These are phyloP conservation scores for Tuber brumale DNA, from an alignment of 495 filamentous ascomycete genomes.

Conservation along the genomic window DNA sequence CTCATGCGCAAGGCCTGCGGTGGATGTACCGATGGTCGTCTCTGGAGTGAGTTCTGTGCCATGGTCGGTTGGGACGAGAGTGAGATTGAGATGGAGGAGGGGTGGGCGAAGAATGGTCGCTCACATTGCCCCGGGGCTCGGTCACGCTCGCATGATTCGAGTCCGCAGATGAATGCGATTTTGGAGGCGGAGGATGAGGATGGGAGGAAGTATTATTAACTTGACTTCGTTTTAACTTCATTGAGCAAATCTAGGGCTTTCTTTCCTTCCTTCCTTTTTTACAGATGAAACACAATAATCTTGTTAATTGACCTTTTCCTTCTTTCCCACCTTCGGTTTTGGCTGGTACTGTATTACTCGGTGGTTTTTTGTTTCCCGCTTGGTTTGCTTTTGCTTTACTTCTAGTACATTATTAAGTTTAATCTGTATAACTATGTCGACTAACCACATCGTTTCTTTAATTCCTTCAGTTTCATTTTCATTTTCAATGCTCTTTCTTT, in stretches of 20 bases:
- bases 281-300: not conserved
- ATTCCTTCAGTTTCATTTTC: not conserved
- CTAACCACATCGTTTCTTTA: not conserved
- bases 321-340: not conserved
- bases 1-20: constrained; percentile 28
- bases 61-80: constrained; percentile 38
- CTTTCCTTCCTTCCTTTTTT: not conserved
- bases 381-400: not conserved
- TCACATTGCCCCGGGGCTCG: constrained; percentile 20
- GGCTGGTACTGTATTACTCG: not conserved
- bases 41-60: constrained; percentile 38
- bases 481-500: not conserved
- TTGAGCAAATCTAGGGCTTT: not conserved
- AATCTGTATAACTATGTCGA: constrained; percentile 2
- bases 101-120: constrained; percentile 13
- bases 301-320: not conserved
- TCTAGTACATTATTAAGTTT: constrained; percentile 3
- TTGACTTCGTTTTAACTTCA: not conserved
- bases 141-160: constrained; percentile 20
- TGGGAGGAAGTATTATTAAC: not conserved
- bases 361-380: not conserved
- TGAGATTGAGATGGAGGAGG: constrained; percentile 24
- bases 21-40: constrained; percentile 27
- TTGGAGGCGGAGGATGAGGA: constrained; percentile 32
- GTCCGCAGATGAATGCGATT: constrained; percentile 35